Evolutionary conservation across 768 basidiomycete species (phyloP), one percentile per base, ranked within the genome.

Genomic region (Tulasnella sp.): DNA sequence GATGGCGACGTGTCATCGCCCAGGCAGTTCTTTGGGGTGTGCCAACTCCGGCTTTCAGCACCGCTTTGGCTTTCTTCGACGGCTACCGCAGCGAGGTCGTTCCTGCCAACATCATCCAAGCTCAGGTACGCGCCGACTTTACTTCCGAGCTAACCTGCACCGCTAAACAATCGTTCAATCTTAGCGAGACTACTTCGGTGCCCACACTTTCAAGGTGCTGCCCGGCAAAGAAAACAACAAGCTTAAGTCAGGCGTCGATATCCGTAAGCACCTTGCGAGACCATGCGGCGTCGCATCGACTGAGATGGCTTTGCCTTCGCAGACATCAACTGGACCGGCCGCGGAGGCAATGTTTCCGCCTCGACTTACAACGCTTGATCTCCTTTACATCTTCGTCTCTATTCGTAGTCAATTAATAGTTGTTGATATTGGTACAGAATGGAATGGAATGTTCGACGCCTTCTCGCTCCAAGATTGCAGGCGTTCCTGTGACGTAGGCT

Each of bases 291-390:
- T 79, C 16, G 44, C 20, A 26, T 44, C 37, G 29, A 32, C 51
- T 77, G 48, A 76, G 70, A 11, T 39, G 26, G n/a, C 32, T 16
- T 69, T 48, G 18, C 37, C 11, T 44, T 15, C 5, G 15, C 76
- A 93, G 97, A 99, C 87, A 88, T 97, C 87, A 98, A 98, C 89
- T 99, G 97, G 97, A 99, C 96, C 81, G 97, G 97, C 70, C 94
- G 95, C 81, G 97, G 97, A 73, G 97, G 97, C 81, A 95, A 91
- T 81, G 95, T 97, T 77, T 95, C 97, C 76, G 92, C 96, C 51
- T 91, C 90, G 80, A 90, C 92, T 74, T 99, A 99, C 89, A 86
- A 86, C 81, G 91, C 77, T 37, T 76, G 57, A 48, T 48, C 32
- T 40, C 40, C 9, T 35, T 77, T 77, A 16, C 61, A 44, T 44